phyloP scores from a whole-genome alignment of 75 land plant genomes.

The Cryptomeria japonica region DNA sequence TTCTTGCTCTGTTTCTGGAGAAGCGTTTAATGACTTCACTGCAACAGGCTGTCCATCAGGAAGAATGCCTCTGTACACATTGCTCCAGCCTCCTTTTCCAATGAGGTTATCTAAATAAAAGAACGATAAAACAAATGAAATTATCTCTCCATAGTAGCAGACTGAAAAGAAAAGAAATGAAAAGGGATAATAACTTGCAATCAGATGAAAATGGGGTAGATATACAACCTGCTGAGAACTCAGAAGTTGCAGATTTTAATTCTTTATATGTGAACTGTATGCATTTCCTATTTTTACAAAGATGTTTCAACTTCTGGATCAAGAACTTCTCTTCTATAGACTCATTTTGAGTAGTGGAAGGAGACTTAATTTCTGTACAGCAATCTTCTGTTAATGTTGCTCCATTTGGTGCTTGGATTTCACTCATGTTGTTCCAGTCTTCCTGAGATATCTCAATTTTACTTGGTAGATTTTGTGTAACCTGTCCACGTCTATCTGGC shows the following conservation, averaged over 20 bases:
- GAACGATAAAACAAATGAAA: not conserved
- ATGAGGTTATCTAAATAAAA: slow-evolving; percentile 61
- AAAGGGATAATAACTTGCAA: not conserved
- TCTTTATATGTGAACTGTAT: slow-evolving; percentile 27
- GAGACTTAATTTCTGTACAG: not conserved
- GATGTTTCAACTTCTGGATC: slow-evolving; percentile 8
- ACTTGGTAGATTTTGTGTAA: not conserved
- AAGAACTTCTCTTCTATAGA: slow-evolving; percentile 3
- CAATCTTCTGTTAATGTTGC: not conserved
- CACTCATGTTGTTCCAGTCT: not conserved
- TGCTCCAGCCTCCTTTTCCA: slow-evolving; percentile 91
- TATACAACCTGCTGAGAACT: slow-evolving; percentile 29
- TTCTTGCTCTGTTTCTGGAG: slow-evolving; percentile 65
- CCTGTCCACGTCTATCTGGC: slow-evolving; percentile 26
- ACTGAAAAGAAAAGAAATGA: not conserved
- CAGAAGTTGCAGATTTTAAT: slow-evolving; percentile 35
- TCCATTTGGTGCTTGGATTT: not conserved
- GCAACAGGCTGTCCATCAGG: slow-evolving; percentile 73
- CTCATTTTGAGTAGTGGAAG: slow-evolving; percentile 4
- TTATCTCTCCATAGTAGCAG: no score
- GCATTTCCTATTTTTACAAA: slow-evolving; percentile 22
- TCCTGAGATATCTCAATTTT: slow-evolving; percentile 1
- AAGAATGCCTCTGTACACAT: slow-evolving; percentile 76
- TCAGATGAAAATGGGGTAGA: not conserved
- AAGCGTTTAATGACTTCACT: slow-evolving; percentile 72